phyloP scores from a whole-genome alignment of 2,329 filamentous ascomycete genomes.

The Claviceps monticola region DNA sequence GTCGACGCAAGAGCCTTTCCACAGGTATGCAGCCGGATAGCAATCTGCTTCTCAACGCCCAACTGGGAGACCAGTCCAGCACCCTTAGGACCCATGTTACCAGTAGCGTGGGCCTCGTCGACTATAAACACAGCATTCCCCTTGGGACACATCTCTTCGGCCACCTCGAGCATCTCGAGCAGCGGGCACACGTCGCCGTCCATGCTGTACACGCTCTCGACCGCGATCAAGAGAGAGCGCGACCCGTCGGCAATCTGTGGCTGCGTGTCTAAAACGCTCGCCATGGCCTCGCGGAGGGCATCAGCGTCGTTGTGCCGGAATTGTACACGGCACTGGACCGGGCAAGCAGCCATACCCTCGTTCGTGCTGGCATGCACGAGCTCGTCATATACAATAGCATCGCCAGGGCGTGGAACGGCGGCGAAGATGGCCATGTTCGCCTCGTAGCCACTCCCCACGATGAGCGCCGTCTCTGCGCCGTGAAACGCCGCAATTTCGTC shows the following conservation, averaged over 20 bases:
- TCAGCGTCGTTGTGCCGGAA: slow-evolving; percentile 32
- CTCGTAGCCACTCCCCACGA: slow-evolving; percentile 46
- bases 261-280: slow-evolving; percentile 11
- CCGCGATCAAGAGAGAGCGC: slow-evolving; percentile 22
- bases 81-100: slow-evolving; percentile 34
- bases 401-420: slow-evolving; percentile 35
- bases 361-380: slow-evolving; percentile 53
- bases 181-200: slow-evolving; percentile 30
- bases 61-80: slow-evolving; percentile 33
- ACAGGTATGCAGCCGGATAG: slow-evolving; percentile 36
- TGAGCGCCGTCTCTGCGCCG: slow-evolving; percentile 37
- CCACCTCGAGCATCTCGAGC: slow-evolving; percentile 19
- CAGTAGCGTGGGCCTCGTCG: slow-evolving; percentile 34
- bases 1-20: slow-evolving; percentile 34
- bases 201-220: slow-evolving; percentile 34
- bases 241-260: slow-evolving; percentile 9
- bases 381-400: slow-evolving; percentile 49
- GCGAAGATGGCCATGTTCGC: slow-evolving; percentile 38
- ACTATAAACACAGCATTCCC: slow-evolving; percentile 35
- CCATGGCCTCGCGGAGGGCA: slow-evolving; percentile 24
- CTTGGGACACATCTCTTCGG: slow-evolving; percentile 17
- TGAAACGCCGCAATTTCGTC: slow-evolving; percentile 46
- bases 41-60: slow-evolving; percentile 34
- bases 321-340: slow-evolving; percentile 29
- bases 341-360: slow-evolving; percentile 46